These are phyloP conservation scores for Xylariomycetidae sp. DNA, from an alignment of 2,329 filamentous ascomycete species.

Conservation along the genomic window DNA sequence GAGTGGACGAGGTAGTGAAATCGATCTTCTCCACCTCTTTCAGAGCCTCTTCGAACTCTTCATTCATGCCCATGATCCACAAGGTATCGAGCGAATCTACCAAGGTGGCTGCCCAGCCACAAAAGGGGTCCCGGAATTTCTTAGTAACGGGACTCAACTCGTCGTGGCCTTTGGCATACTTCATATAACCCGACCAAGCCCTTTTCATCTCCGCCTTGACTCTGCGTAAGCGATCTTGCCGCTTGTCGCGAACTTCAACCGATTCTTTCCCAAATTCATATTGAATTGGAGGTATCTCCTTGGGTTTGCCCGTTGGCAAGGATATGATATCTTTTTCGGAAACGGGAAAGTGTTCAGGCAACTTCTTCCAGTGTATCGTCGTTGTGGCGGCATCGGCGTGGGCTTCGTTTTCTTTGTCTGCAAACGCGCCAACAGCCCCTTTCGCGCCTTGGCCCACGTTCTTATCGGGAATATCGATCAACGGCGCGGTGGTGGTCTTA, in stretches of 20 bases:
- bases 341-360: constrained; percentile 74
- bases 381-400: constrained; percentile 17
- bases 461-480: constrained; percentile 26
- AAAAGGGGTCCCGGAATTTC: constrained; percentile 72
- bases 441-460: constrained; percentile 21
- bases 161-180: constrained; percentile 79
- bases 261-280: constrained; percentile 65
- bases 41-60: constrained; percentile 63
- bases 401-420: constrained; percentile 13
- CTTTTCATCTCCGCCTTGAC: constrained; percentile 73
- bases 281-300: constrained; percentile 72
- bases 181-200: constrained; percentile 78
- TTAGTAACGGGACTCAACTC: constrained; percentile 73
- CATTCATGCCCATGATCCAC: constrained; percentile 67
- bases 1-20: constrained; percentile 65
- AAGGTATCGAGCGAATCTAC: constrained; percentile 66
- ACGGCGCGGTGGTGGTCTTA: constrained; percentile 17
- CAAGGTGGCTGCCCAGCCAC: constrained; percentile 67
- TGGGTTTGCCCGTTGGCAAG: constrained; percentile 68
- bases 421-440: constrained; percentile 13
- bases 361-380: constrained; percentile 67
- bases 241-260: constrained; percentile 52
- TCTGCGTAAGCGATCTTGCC: constrained; percentile 57
- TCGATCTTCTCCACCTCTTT: constrained; percentile 60
- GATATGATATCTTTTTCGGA: constrained; percentile 64